Base-by-base conservation (phyloP, 305 asterid species). In the Fraxinus dipetala region DNA sequence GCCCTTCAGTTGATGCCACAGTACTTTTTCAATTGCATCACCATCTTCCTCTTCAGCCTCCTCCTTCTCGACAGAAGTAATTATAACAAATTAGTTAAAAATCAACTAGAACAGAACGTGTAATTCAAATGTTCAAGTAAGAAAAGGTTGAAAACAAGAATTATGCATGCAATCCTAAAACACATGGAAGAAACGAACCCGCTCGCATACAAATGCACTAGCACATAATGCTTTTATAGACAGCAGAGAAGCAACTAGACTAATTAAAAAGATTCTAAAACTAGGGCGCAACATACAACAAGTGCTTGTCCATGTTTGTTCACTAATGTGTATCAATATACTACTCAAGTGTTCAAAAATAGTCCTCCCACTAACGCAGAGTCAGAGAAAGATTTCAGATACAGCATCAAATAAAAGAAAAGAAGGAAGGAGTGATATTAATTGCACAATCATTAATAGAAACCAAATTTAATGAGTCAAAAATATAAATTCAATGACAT, bases 1-100 rank as follows among this genome's bases (percentile, higher is more conserved):
- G 84, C 99, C 99, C 93, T 86, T 93, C 34, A 94, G 95, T 86
- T 97, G 99, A 91, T 97, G 99, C 99, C 99, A 97, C 70, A 97
- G 87, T 73, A 97, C 99, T 89, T 91, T 95, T 89, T 97, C 99
- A 86, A 97, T 95, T 9, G 94, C 88, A 80, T 97, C 99, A 74
- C 91, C 90, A 81, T 93, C 99, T 90, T 95, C 99, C 89, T 95
- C 99, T 87, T 92, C 97, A 80, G 82, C 77, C 70, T 93, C 99
- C 78, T 91, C 99, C 98, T 96, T 85, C 87, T 82, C 81, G 83
- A 82, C 34, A 81, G 45, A 79, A 78, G 73, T 4, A 82, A 43
- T 40, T 80, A 76, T 78, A 84, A 82, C 78, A 34, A 72, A 72
- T 72, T 72, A 72, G 76, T 32, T 34, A n/a, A 9, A 80, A 84